Evolutionary conservation across 768 basidiomycete species (phyloP), one percentile per base, ranked within the genome.

Genomic region (Boletus huronensis): DNA sequence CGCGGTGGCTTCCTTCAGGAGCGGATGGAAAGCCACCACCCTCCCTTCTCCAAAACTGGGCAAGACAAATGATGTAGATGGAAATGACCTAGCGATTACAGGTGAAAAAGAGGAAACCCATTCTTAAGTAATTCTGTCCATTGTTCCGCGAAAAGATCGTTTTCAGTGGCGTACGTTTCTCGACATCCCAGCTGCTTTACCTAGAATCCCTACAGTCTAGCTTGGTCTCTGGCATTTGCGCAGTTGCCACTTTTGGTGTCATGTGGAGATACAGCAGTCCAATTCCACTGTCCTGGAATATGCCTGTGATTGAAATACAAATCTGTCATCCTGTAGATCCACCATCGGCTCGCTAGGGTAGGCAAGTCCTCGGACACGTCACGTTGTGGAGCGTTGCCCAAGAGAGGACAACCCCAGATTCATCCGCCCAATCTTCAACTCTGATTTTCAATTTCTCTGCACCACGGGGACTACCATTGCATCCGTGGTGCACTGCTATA

Each of bases 1-100:
- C 19, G 84, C 78, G 11, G 58, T 85, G 2, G 77, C 80, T 6
- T 79, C 85, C 3, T 87, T 88, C 72, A 73, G 83, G 61, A 80
- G 79, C 35, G 86, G 86, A 4, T 90, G 88, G 88, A 82, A 77
- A 53, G 85, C 87, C 2, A 87, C 85, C 16, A 79, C 83, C 8
- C 47, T 68, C 5, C 52, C 59, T 38, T 53, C 57, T 44, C 19
- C 49, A 16, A 60, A 54, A 19, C 6, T 11, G 14, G 17, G 25
- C 21, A 54, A 48, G 32, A 9, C 26, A 6, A 17, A 42, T 48
- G 57, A 58, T 3, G 25, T 21, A 4, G 17, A 21, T 28, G 59
- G 47, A 19, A 50, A 43, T 31, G 55, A 55, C 32, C 26, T 47
- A 26, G 35, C 13, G 36, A 28, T 53, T 26, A 17, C 50, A 36